Base-by-base conservation (phyloP, 495 filamentous ascomycete genomes). In the Chaetomium cochliodes region DNA sequence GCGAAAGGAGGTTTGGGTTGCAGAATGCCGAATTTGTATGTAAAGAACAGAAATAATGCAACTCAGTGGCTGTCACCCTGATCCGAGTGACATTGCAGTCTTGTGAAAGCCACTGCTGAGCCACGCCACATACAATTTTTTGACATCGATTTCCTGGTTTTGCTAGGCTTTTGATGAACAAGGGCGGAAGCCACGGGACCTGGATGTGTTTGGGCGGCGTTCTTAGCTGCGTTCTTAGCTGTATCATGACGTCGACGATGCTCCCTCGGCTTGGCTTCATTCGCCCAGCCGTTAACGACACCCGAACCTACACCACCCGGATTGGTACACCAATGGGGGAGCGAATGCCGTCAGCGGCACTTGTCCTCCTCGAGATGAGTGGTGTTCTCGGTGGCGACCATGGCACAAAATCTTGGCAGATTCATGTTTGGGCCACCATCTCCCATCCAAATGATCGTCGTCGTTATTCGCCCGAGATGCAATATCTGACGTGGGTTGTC, bases 271-370 rank as follows among this genome's bases (percentile, higher is more conserved):
- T 11, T 8, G 23, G 23, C 49, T 23, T 11, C 7, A 22, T 25
- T 26, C 22, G 41, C 41, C 41, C 41, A 44, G 18, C 22, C 22
- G 22, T 51, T 51, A 2, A 26, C 22, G 3, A 26, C 49, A 51
- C 22, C 22, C 9, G 22, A 51, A 9, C 23, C 18, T 26, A 8
- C 49, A 22, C 44, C 44, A 33, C 28, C 52, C 37, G 56, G 26
- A 59, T 22, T 23, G 20, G 22, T 12, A 12, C 54, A 37, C 54
- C 54, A 26, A 47, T 47, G 5, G 28, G 6, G 3, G 0, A 5
- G 18, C 23, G 11, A 3, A 39, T 61, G 47, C 44, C 33, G 58
- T 61, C 47, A 61, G 58, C 26, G 58, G 58, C 58, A 52, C 33
- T 18, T 2, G 7, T 8, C 28, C 33, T 20, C 22, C 33, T 16